Conservation (phyloP, 805 yeast species). For the Myxozyma mucilagina region DNA sequence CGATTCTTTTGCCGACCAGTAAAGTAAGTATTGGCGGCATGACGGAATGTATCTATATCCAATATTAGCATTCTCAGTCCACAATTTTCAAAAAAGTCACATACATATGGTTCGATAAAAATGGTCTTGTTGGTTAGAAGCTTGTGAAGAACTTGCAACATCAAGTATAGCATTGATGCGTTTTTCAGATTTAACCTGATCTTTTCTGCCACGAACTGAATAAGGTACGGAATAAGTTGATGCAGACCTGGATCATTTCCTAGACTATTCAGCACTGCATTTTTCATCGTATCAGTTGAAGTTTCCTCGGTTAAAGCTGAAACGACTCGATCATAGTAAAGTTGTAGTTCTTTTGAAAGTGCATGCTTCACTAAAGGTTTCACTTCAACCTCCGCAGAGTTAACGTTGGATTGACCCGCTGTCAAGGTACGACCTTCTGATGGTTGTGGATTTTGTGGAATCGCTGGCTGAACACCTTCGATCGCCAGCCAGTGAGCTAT, state of each 20-base stretch:
- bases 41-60: conserved; percentile 77
- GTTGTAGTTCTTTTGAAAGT: conserved; percentile 86
- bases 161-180: conserved; percentile 68
- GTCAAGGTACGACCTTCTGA: conserved; percentile 19
- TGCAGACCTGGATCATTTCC: conserved; percentile 94
- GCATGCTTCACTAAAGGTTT: conserved; percentile 95
- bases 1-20: conserved; percentile 85
- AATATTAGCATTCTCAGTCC: background rate
- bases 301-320: conserved; percentile 63
- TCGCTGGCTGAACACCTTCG: conserved; percentile 97
- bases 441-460: conserved; percentile 84
- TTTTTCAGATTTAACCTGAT: conserved; percentile 80
- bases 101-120: conserved; percentile 72
- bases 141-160: conserved; percentile 86
- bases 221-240: conserved; percentile 93
- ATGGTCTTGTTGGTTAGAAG: conserved; percentile 78
- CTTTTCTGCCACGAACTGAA: conserved; percentile 94
- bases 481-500: conserved; percentile 79
- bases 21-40: conserved; percentile 96
- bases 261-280: conserved; percentile 81
- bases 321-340: conserved; percentile 88
- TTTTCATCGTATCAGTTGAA: conserved; percentile 55
- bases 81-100: background rate
- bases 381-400: conserved; percentile 57
- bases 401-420: conserved; percentile 38